phyloP scores from a whole-genome alignment of 306 rosid species.

The Luffa aegyptiaca region DNA sequence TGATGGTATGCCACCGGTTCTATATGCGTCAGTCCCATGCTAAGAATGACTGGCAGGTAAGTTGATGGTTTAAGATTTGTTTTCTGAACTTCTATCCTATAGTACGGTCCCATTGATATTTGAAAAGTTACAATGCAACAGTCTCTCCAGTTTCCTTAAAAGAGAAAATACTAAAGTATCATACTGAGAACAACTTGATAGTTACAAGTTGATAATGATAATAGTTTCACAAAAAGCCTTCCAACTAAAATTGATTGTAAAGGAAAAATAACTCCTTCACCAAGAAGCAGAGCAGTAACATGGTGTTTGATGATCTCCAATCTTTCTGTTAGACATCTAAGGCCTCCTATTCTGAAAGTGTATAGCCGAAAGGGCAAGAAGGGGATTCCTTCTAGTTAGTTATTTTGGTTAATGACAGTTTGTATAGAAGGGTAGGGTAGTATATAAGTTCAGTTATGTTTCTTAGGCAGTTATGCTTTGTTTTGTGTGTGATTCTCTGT shows the following conservation, averaged over 20 bases:
- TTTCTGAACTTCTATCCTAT: background rate
- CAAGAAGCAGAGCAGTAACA: background rate
- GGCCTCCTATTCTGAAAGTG: too few relatives aligned
- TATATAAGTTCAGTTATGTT: too few relatives aligned
- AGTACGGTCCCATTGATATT: background rate
- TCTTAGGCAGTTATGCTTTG: too few relatives aligned
- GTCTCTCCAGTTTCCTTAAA: background rate
- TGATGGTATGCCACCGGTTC: slow-evolving; percentile 47
- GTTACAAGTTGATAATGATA: background rate
- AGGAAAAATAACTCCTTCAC: background rate
- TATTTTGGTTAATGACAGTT: too few relatives aligned
- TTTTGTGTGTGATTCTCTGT: too few relatives aligned
- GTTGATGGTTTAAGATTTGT: background rate
- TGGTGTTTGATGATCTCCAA: background rate
- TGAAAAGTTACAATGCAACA: background rate
- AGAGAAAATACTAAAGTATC: background rate
- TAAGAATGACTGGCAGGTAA: slow-evolving; percentile 49
- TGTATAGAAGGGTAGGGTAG: too few relatives aligned
- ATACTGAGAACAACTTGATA: background rate
- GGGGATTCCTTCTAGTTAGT: too few relatives aligned
- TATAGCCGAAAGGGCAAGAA: too few relatives aligned
- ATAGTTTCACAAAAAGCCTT: background rate
- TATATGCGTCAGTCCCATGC: slow-evolving; percentile 42
- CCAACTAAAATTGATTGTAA: background rate
- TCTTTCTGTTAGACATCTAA: too few relatives aligned